These are phyloP conservation scores for Ananas comosus DNA, from an alignment of 176 grass and related monocot species.

Conservation along the genomic window DNA sequence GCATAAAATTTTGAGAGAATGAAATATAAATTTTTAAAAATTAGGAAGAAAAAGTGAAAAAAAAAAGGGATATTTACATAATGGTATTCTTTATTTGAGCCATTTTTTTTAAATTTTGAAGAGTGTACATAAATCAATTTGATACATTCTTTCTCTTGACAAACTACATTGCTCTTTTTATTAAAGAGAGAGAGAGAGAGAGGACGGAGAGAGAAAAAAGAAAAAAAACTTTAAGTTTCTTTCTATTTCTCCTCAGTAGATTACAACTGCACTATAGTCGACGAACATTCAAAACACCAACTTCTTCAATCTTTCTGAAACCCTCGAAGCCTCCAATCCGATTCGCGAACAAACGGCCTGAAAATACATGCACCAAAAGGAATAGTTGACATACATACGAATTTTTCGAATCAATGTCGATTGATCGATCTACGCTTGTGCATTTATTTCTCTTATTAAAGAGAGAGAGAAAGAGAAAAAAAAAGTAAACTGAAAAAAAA, in stretches of 20 bases:
- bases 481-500: too few species aligned
- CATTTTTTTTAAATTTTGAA: too few species aligned
- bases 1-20: too few species aligned
- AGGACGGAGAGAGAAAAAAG: neutral
- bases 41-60: too few species aligned
- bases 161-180: too few species aligned
- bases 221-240: neutral
- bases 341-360: slow-evolving; percentile 42
- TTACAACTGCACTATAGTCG: neutral
- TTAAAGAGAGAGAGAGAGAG: neutral
- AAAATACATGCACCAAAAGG: neutral
- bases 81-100: too few species aligned
- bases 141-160: too few species aligned
- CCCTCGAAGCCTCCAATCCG: slow-evolving; percentile 40
- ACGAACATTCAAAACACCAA: slow-evolving; percentile 13
- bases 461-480: neutral
- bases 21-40: too few species aligned
- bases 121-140: too few species aligned
- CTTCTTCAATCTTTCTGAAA: slow-evolving; percentile 37
- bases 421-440: neutral
- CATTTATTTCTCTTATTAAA: too few species aligned
- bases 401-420: neutral
- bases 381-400: too few species aligned
- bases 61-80: too few species aligned
- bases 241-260: neutral